Conservation (phyloP, 2,329 filamentous ascomycete genomes). For the Neofusicoccum kwambonambiense region DNA sequence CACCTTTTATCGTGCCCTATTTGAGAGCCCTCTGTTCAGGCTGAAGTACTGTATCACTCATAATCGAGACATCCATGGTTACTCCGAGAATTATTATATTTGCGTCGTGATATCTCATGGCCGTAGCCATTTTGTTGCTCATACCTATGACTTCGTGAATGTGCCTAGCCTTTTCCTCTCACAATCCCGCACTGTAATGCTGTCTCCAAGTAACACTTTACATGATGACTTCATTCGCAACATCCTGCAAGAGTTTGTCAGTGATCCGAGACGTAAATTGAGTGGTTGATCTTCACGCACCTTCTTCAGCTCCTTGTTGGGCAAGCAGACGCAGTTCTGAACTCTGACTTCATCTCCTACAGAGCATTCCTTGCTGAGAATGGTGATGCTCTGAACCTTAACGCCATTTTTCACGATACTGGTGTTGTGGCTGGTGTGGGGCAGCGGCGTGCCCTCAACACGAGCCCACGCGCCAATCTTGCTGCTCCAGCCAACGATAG, state of each 20-base stretch:
- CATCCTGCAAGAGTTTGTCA: conserved; percentile 60
- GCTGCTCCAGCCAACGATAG: conserved; percentile 96
- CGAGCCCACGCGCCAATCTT: conserved; percentile 96
- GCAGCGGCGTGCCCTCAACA: conserved; percentile 91
- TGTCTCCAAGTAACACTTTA: conserved; percentile 49
- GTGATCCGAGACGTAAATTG: not conserved
- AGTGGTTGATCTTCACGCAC: conserved; percentile 52
- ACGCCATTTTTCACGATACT: conserved; percentile 97
- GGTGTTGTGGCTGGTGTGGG: conserved; percentile 82
- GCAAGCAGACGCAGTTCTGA: conserved; percentile 96
- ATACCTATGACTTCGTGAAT: not conserved
- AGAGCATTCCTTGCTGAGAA: conserved; percentile 90
- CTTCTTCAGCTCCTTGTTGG: conserved; percentile 96
- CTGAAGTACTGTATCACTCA: too few species aligned
- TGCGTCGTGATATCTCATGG: not conserved
- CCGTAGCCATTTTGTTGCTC: conserved; percentile 1
- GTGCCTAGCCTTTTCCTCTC: not conserved
- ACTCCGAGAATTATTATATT: not conserved
- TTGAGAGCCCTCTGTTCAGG: too few species aligned
- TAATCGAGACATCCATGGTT: too few species aligned
- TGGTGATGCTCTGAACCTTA: conserved; percentile 98
- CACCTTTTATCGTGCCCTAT: too few species aligned
- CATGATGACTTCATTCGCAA: conserved; percentile 88
- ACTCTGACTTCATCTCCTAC: conserved; percentile 94
- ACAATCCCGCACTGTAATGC: not conserved